Percentiles rank a stretch among this genome's conserved stretches.
Conservation (phyloP, 768 basidiomycete genomes). For the Naganishia randhawae region DNA sequence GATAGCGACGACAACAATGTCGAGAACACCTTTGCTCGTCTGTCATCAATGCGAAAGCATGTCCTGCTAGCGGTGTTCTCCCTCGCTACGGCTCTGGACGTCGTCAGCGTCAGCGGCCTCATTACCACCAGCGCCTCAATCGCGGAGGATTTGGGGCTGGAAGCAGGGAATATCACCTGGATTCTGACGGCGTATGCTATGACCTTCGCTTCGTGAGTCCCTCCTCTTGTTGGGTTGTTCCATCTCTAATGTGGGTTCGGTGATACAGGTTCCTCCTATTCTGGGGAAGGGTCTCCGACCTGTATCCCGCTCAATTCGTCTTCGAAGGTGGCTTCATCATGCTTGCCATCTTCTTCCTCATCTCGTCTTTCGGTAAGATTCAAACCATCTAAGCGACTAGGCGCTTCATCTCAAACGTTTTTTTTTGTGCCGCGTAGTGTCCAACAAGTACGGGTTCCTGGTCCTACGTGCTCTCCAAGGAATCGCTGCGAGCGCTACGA, state of each 20-base stretch:
- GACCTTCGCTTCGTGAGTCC: slow-evolving; percentile 24
- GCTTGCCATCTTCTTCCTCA: slow-evolving; percentile 55
- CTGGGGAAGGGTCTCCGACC: slow-evolving; percentile 43
- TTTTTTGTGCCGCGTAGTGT: slow-evolving; percentile 26
- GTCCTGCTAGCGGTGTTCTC: slow-evolving; percentile 20
- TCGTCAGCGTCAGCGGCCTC: slow-evolving; percentile 24
- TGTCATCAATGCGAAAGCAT: slow-evolving; percentile 9
- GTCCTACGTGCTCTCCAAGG: slow-evolving; percentile 59
- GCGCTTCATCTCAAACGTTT: slow-evolving; percentile 15
- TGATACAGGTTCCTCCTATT: slow-evolving; percentile 44
- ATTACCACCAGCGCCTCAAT: slow-evolving; percentile 22
- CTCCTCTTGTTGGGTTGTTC: not conserved
- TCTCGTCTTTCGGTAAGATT: slow-evolving; percentile 54
- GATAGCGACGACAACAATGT: slow-evolving; percentile 3
- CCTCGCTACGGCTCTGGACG: slow-evolving; percentile 26
- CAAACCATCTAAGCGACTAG: no score
- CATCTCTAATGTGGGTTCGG: not conserved
- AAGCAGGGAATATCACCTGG: slow-evolving; percentile 27
- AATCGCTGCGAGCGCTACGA: slow-evolving; percentile 56
- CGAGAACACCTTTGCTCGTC: not conserved
- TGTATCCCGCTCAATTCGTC: slow-evolving; percentile 49
- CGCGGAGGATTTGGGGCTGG: slow-evolving; percentile 12
- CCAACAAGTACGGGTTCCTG: slow-evolving; percentile 55
- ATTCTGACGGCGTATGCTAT: slow-evolving; percentile 19
- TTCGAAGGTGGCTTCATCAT: slow-evolving; percentile 54